Evolutionary conservation across 306 rosid species (phyloP).

Genomic region (Prunus kanzakura): DNA sequence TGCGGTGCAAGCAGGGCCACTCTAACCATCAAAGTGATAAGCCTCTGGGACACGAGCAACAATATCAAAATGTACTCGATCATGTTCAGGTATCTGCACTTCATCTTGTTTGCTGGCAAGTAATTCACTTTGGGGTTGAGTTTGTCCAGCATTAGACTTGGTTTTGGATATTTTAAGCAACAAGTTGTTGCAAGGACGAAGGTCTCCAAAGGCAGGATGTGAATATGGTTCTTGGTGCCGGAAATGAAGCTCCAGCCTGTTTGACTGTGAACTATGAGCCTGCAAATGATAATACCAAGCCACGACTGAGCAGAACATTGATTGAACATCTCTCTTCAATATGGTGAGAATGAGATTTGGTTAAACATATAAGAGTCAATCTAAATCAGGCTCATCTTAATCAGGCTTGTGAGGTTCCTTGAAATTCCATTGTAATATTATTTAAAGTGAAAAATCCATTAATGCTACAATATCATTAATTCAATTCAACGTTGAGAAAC

Average conservation of each 20-base stretch:
- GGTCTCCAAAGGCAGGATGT: constrained; percentile 82
- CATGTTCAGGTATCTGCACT: constrained; percentile 17
- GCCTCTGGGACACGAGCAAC: constrained; percentile 60
- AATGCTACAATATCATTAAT: neutral
- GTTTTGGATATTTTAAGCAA: constrained; percentile 66
- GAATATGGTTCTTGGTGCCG: constrained; percentile 85
- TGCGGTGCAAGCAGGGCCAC: neutral
- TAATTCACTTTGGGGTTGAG: constrained; percentile 23
- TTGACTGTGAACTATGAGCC: constrained; percentile 60
- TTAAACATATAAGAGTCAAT: neutral
- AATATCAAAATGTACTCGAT: constrained; percentile 41
- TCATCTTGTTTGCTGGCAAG: constrained; percentile 12
- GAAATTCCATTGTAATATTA: too few species aligned
- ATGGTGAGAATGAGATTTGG: neutral
- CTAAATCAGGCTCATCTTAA: neutral
- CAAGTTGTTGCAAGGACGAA: constrained; percentile 56
- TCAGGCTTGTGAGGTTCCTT: neutral
- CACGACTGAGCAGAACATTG: neutral
- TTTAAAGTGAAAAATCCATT: neutral
- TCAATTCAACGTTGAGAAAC: neutral
- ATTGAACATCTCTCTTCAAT: neutral
- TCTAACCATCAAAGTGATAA: constrained; percentile 74
- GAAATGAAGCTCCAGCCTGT: constrained; percentile 72
- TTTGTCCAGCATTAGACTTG: constrained; percentile 21
- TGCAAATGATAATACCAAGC: constrained; percentile 16